phyloP scores from a whole-genome alignment of 2,329 filamentous ascomycete species.

The Albifimbria verrucaria region DNA sequence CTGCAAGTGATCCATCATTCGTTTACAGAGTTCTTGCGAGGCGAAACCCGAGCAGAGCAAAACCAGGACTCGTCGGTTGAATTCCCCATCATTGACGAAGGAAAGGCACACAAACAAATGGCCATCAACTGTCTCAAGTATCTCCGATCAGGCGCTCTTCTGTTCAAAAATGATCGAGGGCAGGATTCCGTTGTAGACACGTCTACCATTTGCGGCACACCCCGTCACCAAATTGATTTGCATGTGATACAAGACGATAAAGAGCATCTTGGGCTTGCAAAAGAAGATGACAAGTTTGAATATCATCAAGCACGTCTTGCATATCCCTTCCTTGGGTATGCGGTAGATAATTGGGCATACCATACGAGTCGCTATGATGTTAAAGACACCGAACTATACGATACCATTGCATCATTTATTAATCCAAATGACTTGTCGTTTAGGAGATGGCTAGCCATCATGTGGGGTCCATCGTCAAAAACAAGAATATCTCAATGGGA shows the following conservation, averaged over 20 bases:
- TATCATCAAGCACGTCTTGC: constrained; percentile 14
- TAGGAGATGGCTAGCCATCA: constrained; percentile 13
- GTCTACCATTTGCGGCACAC: constrained; percentile 4
- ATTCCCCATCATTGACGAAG: constrained; percentile 14
- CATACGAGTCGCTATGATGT: constrained; percentile 15
- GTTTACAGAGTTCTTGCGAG: constrained; percentile 42
- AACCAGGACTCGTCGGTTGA: neutral
- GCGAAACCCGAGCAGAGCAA: constrained; percentile 10
- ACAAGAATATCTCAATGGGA: constrained; percentile 1
- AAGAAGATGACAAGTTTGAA: constrained; percentile 3
- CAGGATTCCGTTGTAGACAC: neutral
- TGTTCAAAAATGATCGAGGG: constrained; percentile 7
- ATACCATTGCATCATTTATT: constrained; percentile 5
- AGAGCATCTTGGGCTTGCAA: neutral
- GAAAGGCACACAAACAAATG: constrained; percentile 16
- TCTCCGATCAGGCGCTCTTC: constrained; percentile 13
- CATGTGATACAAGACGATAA: neutral
- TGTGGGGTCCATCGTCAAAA: constrained; percentile 12
- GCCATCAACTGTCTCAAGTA: constrained; percentile 13
- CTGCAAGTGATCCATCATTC: constrained; percentile 44
- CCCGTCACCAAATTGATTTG: neutral
- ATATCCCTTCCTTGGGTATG: constrained; percentile 16
- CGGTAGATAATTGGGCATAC: constrained; percentile 18
- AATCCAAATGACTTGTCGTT: constrained; percentile 6
- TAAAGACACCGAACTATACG: constrained; percentile 10